Evolutionary conservation across 2,329 filamentous ascomycete genomes (phyloP).

Genomic region (Gliomastix tumulicola): DNA sequence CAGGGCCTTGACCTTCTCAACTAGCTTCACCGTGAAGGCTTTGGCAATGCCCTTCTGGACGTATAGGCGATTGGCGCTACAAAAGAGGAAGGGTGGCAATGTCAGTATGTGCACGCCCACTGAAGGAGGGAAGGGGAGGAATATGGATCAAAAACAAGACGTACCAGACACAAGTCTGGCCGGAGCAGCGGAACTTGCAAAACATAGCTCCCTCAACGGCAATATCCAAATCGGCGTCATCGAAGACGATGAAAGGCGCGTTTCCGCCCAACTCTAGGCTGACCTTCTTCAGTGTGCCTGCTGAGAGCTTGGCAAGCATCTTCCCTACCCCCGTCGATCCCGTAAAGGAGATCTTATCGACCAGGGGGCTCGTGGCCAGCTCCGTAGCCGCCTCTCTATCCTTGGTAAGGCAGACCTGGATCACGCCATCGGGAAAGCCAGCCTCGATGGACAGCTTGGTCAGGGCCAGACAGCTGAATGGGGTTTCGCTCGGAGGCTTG

Average conservation of each 20-base stretch:
- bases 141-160: no score
- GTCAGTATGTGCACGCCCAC: constrained; percentile 47
- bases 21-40: constrained; percentile 18
- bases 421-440: constrained; percentile 74
- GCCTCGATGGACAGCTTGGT: constrained; percentile 75
- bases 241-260: constrained; percentile 43
- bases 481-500: constrained; percentile 81
- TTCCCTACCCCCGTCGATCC: constrained; percentile 40
- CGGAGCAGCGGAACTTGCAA: constrained; percentile 61
- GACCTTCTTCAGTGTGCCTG: constrained; percentile 61
- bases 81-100: constrained; percentile 64
- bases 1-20: constrained; percentile 17
- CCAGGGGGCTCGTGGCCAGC: constrained; percentile 12
- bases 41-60: constrained; percentile 22
- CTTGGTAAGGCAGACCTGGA: constrained; percentile 73
- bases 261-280: constrained; percentile 61
- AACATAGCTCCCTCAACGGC: constrained; percentile 57
- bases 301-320: constrained; percentile 58
- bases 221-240: constrained; percentile 59
- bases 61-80: constrained; percentile 32
- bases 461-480: constrained; percentile 75
- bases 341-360: constrained; percentile 67
- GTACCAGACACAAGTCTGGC: constrained; percentile 62
- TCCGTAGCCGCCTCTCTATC: constrained; percentile 69
- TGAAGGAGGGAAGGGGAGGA: constrained; percentile 55